These are phyloP conservation scores for Apiospora rasikravindrae DNA, from an alignment of 2,329 filamentous ascomycete species.

Conservation along the genomic window DNA sequence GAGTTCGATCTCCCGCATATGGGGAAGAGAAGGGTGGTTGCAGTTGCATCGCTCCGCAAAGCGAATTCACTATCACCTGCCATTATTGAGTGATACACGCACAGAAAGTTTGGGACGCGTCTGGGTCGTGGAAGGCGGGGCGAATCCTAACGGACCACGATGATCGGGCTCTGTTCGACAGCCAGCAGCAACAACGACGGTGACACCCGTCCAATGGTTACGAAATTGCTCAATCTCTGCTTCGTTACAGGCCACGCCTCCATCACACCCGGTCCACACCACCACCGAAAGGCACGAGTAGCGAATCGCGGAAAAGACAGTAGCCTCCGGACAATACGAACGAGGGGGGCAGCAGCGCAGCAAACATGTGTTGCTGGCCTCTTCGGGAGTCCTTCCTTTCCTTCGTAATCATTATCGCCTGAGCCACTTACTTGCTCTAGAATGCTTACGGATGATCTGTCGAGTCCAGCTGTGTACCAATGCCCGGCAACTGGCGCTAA, in stretches of 20 bases:
- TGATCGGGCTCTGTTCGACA: not conserved
- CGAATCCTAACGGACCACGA: slow-evolving; percentile 5
- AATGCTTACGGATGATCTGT: not conserved
- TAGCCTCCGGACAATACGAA: not conserved
- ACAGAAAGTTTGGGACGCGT: not conserved
- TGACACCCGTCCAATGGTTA: slow-evolving; percentile 14
- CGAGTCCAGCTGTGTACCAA: not conserved
- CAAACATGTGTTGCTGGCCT: not conserved
- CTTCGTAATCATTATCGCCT: not conserved
- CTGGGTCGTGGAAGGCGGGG: not conserved
- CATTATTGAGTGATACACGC: not conserved
- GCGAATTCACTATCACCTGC: not conserved
- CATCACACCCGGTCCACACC: slow-evolving; percentile 17
- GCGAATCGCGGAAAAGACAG: slow-evolving; percentile 4
- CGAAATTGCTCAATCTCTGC: slow-evolving; percentile 17
- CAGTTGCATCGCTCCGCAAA: not conserved
- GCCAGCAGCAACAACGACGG: not conserved
- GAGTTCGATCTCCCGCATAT: not conserved
- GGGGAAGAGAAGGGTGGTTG: not conserved
- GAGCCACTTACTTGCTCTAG: not conserved
- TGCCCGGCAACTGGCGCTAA: not conserved
- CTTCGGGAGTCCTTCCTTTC: not conserved
- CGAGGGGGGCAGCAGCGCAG: not conserved
- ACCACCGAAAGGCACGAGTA: not conserved
- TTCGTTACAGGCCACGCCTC: slow-evolving; percentile 11